A percentile compares a stretch with the other conserved stretches of the same genome.
Conservation (phyloP, 2,329 filamentous ascomycete genomes). For the Xylariaceae sp. region DNA sequence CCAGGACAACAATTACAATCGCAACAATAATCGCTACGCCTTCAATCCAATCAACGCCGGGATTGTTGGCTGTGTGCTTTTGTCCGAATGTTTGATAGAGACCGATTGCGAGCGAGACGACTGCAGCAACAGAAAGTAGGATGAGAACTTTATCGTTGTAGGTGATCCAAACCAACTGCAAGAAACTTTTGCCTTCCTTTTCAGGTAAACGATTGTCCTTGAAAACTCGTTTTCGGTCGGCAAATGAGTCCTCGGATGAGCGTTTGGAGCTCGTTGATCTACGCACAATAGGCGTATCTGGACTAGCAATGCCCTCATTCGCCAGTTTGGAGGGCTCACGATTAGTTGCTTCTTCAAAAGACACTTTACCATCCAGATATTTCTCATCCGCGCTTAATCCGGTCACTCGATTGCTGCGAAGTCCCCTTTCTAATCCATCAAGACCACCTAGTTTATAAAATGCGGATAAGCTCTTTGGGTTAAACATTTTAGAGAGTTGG, state of each 20-base stretch:
- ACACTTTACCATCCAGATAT: constrained; percentile 66
- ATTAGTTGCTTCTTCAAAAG: constrained; percentile 72
- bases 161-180: constrained; percentile 80
- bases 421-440: constrained; percentile 76
- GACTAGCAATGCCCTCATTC: constrained; percentile 40
- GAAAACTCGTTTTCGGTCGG: constrained; percentile 73
- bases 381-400: constrained; percentile 81
- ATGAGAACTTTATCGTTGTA: constrained; percentile 85
- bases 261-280: constrained; percentile 27
- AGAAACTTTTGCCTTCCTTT: constrained; percentile 75
- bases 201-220: constrained; percentile 75
- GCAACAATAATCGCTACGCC: constrained; percentile 83
- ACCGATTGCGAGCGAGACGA: constrained; percentile 75
- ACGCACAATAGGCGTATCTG: constrained; percentile 29
- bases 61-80: constrained; percentile 55
- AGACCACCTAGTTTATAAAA: constrained; percentile 83
- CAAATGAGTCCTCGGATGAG: constrained; percentile 49
- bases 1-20: constrained; percentile 76
- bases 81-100: constrained; percentile 76
- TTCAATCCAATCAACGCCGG: constrained; percentile 78
- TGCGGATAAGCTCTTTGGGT: constrained; percentile 84
- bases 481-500: constrained; percentile 84
- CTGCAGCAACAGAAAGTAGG: constrained; percentile 71
- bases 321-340: constrained; percentile 42
- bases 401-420: constrained; percentile 72